These are phyloP conservation scores for Fusarium zealandicum DNA, from an alignment of 2,329 filamentous ascomycete genomes.

Conservation along the genomic window DNA sequence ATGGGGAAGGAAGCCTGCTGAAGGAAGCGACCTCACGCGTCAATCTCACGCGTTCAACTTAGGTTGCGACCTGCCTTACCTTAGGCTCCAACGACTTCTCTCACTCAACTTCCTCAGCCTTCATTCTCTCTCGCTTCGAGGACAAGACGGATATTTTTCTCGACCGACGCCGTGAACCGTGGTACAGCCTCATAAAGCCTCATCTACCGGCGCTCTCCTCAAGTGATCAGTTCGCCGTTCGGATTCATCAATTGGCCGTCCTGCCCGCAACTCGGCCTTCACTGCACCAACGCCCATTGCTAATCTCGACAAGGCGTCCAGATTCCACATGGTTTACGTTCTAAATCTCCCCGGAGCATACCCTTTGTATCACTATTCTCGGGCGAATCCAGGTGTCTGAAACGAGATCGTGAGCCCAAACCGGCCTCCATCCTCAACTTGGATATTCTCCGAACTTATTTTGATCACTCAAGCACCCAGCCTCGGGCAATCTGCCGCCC, in stretches of 20 bases:
- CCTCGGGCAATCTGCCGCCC: not conserved
- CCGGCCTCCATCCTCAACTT: constrained; percentile 5
- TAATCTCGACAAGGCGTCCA: constrained; percentile 10
- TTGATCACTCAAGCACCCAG: not conserved
- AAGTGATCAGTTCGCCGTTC: not conserved
- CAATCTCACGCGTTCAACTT: constrained; percentile 37
- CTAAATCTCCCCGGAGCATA: constrained; percentile 5
- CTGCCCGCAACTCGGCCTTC: not conserved
- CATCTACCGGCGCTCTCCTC: constrained; percentile 10
- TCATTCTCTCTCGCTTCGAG: constrained; percentile 31
- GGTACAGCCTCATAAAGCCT: constrained; percentile 14
- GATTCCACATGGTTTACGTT: constrained; percentile 27
- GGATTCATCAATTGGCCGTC: not conserved
- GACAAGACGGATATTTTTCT: constrained; percentile 13
- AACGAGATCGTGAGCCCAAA: constrained; percentile 5
- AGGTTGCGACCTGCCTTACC: not conserved
- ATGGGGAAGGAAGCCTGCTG: not conserved
- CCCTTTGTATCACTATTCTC: constrained; percentile 4
- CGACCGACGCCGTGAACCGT: constrained; percentile 21
- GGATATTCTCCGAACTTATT: constrained; percentile 10
- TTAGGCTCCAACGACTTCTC: not conserved
- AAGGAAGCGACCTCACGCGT: constrained; percentile 13
- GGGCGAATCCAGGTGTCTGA: constrained; percentile 8
- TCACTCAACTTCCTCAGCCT: not conserved
- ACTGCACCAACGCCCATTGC: constrained; percentile 8